A percentile compares a stretch with the other conserved stretches of the same genome.
phyloP scores from a whole-genome alignment of 306 rosid species.

The Abrus precatorius region DNA sequence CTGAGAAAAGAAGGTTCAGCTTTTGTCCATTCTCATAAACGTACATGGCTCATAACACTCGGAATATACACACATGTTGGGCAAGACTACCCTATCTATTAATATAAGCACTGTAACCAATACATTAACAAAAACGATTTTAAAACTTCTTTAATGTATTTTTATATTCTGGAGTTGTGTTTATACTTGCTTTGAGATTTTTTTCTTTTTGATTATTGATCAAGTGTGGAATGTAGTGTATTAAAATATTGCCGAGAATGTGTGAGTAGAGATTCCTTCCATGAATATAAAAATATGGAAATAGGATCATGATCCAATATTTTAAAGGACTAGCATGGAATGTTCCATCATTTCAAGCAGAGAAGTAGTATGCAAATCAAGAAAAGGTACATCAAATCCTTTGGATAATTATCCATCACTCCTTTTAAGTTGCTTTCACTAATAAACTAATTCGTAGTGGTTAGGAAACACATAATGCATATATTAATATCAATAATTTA shows the following conservation, averaged over 20 bases:
- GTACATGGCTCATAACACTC: neutral
- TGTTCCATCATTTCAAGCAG: slow-evolving; percentile 51
- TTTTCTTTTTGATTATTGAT: neutral
- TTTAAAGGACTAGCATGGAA: slow-evolving; percentile 45
- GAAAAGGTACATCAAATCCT: slow-evolving; percentile 54
- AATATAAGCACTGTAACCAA: neutral
- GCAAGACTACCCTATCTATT: neutral
- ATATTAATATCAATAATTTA: slow-evolving; percentile 24
- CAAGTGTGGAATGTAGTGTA: neutral
- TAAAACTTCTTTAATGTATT: neutral
- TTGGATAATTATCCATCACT: slow-evolving; percentile 38
- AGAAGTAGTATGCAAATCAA: slow-evolving; percentile 49
- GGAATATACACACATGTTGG: neutral
- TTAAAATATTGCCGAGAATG: neutral
- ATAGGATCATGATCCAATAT: slow-evolving; percentile 45
- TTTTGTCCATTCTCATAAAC: neutral
- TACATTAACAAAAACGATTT: neutral
- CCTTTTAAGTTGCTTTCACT: slow-evolving; percentile 46
- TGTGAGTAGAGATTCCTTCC: slow-evolving; percentile 15
- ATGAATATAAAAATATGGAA: slow-evolving; percentile 7
- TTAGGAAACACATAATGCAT: slow-evolving; percentile 41
- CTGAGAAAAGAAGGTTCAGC: neutral
- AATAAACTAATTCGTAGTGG: slow-evolving; percentile 44
- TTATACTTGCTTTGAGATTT: neutral
- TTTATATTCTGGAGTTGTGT: neutral